phyloP scores from a whole-genome alignment of 164 flowering plant genomes.

The Umbellularia californica region DNA sequence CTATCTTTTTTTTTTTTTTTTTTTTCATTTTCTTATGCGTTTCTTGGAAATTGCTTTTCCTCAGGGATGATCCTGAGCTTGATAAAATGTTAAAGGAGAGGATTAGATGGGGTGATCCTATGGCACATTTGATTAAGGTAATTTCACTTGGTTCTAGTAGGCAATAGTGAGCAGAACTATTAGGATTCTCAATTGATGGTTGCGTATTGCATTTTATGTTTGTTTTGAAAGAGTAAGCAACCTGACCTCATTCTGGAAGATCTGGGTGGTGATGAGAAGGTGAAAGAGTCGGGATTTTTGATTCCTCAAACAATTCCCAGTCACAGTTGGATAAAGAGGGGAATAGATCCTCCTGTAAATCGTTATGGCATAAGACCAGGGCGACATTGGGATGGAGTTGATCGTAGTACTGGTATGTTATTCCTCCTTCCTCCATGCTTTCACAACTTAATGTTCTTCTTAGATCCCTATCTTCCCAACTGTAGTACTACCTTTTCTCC shows the following conservation, averaged over 20 bases:
- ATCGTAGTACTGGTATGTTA: constrained; percentile 78
- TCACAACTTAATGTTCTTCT: neutral
- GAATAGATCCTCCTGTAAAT: constrained; percentile 72
- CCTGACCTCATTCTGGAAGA: constrained; percentile 43
- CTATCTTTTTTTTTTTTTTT: neutral
- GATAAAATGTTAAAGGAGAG: constrained; percentile 79
- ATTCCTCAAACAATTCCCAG: constrained; percentile 83
- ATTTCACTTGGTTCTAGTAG: neutral
- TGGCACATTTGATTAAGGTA: constrained; percentile 90
- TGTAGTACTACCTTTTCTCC: neutral
- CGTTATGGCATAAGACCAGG: constrained; percentile 81
- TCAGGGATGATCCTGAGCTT: constrained; percentile 90
- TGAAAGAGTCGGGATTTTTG: constrained; percentile 88
- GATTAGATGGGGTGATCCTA: constrained; percentile 92
- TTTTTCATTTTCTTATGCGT: too few relatives aligned
- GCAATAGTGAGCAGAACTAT: neutral
- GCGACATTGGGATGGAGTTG: constrained; percentile 97
- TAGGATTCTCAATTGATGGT: neutral
- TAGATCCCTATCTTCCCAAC: neutral
- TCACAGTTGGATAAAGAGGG: constrained; percentile 90
- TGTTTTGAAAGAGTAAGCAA: constrained; percentile 48
- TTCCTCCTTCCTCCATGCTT: neutral
- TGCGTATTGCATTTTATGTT: neutral
- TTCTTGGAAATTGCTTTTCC: neutral
- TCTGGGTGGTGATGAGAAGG: constrained; percentile 71